Base-by-base conservation (phyloP, 2,329 filamentous ascomycete genomes). In the Elsinoe fawcettii region DNA sequence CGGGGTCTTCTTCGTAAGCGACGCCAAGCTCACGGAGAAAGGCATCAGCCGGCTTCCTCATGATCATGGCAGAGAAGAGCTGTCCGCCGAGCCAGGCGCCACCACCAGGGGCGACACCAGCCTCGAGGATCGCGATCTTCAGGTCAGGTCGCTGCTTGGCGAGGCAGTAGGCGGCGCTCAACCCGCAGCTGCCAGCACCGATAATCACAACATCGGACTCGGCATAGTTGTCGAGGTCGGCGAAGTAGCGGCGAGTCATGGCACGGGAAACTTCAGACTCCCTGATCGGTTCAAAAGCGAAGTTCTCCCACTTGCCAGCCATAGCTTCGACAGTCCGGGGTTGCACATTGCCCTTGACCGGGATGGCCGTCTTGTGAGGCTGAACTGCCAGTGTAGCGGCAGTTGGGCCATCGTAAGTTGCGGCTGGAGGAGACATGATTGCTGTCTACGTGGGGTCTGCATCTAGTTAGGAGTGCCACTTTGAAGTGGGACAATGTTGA, bases 191-290 rank as follows among this genome's bases (percentile, higher is more conserved):
- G 51, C 91, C 91, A 30, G 90, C 91, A 59, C 91, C 90, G 63
- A 96, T 81, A 69, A 96, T 95, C 76, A 96, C 90, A 68, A 96
- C 85, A 79, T 96, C 91, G 49, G 87, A 90, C 77, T 96, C 90
- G 71, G 90, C 90, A 69, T 95, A 93, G 60, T 75, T 82, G 77
- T 96, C 88, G 56, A 96, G 78, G 75, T 96, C 90, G 66, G 83
- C 75, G 73, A 96, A 96, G 85, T 96, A 96, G 70, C 90, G 89
- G 55, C 88, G 82, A 56, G 88, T 92, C 90, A 96, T 96, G 71
- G 90, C 90, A 62, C 90, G 88, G 53, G 88, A 92, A 70, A 96
- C 90, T 75, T 95, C 88, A 63, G 84, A 88, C 81, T 96, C 90
- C 64, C 91, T 87, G 74, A 96, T 96, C 57, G 87, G 87, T 55